Base-by-base conservation (phyloP, 768 basidiomycete genomes). In the Phaeotremella skinneri region DNA sequence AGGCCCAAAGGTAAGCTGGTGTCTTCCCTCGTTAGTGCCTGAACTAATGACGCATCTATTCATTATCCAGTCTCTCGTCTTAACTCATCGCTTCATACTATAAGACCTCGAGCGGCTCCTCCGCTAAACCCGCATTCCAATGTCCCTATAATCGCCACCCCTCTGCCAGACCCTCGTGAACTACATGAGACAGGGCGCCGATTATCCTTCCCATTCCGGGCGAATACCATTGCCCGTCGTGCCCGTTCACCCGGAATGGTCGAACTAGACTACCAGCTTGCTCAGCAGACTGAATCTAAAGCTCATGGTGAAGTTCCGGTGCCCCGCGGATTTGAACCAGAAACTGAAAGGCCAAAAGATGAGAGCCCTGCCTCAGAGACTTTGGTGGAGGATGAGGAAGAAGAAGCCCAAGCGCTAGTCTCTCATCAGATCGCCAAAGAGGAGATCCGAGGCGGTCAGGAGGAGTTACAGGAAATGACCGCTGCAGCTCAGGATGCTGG, bases 131-230 rank as follows among this genome's bases (percentile, higher is more conserved):
- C 52, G 26, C 45, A 52, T 26, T 25, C n/a, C 51, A 57, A 34
- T 23, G 51, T 42, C 14, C 27, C 25, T 37, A 16, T 21, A 39
- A 49, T 31, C 9, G 17, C 47, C 48, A 43, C 31, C 31, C 42
- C 27, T 49, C 50, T 49, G 4, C 37, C 29, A 34, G 32, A 42
- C 32, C 14, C 50, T 48, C 58, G 21, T 7, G 43, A 7, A 13
- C 20, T 45, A 7, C 11, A 23, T 13, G 43, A 45, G 21, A 45
- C 43, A 45, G 43, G 43, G 13, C 43, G 37, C 23, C 48, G 34
- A 17, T 56, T 73, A 6, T 43, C 62, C 14, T 75, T 75, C 62
- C 73, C 73, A 17, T 75, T 75, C 63, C 57, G 65, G 21, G 59
- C 60, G 21, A 73, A 75, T 56, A 66, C 68, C 16, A 65, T 69